A percentile compares a stretch with the other conserved stretches of the same genome.
Evolutionary conservation across 2,329 filamentous ascomycete species (phyloP).

Genomic region (Leptographium galeiforme): DNA sequence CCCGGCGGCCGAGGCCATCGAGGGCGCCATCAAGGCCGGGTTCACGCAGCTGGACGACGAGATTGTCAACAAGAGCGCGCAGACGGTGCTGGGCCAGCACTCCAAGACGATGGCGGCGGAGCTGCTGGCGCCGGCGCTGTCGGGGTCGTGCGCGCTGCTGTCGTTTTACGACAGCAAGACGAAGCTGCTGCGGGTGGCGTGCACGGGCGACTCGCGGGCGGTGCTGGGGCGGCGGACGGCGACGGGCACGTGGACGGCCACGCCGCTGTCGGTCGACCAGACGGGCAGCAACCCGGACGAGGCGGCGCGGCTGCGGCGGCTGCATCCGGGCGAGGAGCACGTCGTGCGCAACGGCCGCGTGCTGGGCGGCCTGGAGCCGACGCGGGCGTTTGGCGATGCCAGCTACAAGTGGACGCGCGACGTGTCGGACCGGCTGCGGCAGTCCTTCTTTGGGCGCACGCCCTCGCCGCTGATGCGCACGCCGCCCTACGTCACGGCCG

Average conservation of each 20-base stretch:
- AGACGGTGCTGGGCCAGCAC: constrained; percentile 78
- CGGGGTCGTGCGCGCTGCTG: constrained; percentile 90
- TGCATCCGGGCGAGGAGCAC: constrained; percentile 79
- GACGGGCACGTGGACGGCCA: constrained; percentile 87
- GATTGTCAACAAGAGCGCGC: constrained; percentile 84
- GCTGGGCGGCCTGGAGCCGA: constrained; percentile 82
- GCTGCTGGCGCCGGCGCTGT: constrained; percentile 79
- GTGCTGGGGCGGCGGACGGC: constrained; percentile 68
- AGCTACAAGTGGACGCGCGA: constrained; percentile 92
- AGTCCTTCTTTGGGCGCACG: constrained; percentile 75
- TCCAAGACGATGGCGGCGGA: constrained; percentile 87
- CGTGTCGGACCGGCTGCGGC: constrained; percentile 68
- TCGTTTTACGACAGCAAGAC: constrained; percentile 89
- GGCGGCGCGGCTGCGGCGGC: constrained; percentile 64
- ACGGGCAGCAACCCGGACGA: constrained; percentile 83
- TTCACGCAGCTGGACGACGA: constrained; percentile 85
- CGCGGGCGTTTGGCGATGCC: constrained; percentile 88
- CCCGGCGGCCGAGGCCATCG: constrained; percentile 69
- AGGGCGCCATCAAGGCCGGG: constrained; percentile 81
- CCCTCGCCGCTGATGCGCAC: constrained; percentile 70
- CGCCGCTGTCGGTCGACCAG: constrained; percentile 80
- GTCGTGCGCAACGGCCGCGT: constrained; percentile 84
- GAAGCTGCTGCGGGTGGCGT: constrained; percentile 83
- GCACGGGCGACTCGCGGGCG: constrained; percentile 90
- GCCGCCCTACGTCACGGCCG: constrained; percentile 92